A percentile compares a stretch with the other conserved stretches of the same genome.
phyloP scores from a whole-genome alignment of 352 stramenopile genomes.

The Globisporangium iwayamae region DNA sequence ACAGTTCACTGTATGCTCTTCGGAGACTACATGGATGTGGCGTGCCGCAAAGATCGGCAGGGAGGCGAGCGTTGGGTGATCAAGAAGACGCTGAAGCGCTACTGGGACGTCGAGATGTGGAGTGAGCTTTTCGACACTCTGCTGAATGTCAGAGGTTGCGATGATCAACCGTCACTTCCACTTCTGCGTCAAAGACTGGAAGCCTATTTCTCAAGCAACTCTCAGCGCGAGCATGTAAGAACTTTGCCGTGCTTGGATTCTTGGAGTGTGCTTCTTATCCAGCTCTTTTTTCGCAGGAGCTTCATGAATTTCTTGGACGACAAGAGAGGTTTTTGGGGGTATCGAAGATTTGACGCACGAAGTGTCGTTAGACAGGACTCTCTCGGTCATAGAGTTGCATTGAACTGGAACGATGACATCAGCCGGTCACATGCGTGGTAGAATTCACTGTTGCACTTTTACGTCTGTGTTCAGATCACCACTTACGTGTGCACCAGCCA shows the following conservation, averaged over 20 bases:
- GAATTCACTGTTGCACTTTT: background rate
- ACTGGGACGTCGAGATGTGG: conserved; percentile 80
- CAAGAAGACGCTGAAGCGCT: conserved; percentile 65
- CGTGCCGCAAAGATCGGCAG: conserved; percentile 22
- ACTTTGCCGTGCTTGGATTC: background rate
- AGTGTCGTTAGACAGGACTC: background rate
- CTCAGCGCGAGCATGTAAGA: conserved; percentile 43
- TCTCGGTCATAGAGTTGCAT: conserved; percentile 7
- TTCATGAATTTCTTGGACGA: conserved; percentile 40
- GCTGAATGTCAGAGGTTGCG: conserved; percentile 69
- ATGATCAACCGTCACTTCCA: conserved; percentile 55
- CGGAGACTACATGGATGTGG: conserved; percentile 81
- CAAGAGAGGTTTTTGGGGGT: conserved; percentile 54
- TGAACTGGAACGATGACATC: conserved; percentile 1
- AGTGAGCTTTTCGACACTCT: conserved; percentile 61
- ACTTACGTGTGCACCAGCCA: background rate
- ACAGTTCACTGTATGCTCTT: conserved; percentile 84
- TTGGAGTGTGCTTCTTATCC: conserved; percentile 8
- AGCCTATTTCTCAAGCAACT: conserved; percentile 43
- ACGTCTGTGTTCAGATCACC: background rate
- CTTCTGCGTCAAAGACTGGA: conserved; percentile 44
- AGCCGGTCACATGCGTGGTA: background rate
- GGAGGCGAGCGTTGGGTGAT: conserved; percentile 38
- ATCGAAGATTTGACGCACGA: conserved; percentile 29
- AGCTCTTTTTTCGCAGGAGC: conserved; percentile 36